phyloP scores from a whole-genome alignment of 2,329 filamentous ascomycete genomes.

The Ascochyta rabiei region DNA sequence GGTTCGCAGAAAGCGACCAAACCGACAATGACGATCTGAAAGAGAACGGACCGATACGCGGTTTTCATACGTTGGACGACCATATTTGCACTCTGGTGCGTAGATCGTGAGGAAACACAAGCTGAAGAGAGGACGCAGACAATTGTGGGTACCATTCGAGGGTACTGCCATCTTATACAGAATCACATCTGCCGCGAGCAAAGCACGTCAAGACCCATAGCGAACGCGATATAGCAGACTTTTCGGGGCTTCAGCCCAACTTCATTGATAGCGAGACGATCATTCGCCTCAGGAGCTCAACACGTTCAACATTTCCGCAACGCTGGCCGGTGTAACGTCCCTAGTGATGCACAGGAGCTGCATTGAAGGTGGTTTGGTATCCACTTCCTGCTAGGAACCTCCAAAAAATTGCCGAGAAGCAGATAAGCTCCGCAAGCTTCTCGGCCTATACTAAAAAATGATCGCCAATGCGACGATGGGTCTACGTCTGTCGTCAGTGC shows the following conservation, averaged over 20 bases:
- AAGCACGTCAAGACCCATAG: conserved; percentile 2
- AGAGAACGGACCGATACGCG: conserved; percentile 2
- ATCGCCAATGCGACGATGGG: too few species aligned
- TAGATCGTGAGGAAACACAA: background rate
- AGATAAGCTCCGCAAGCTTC: background rate
- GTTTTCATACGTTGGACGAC: background rate
- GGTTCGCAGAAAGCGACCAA: conserved; percentile 4
- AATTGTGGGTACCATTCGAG: background rate
- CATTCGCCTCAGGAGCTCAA: background rate
- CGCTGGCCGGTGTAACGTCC: conserved; percentile 1
- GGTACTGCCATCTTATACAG: background rate
- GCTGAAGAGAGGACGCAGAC: too few species aligned
- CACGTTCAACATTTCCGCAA: background rate
- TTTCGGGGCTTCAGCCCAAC: background rate
- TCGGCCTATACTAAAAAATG: too few species aligned
- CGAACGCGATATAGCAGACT: background rate
- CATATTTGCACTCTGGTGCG: background rate
- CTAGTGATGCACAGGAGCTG: conserved; percentile 1
- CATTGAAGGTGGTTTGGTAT: background rate
- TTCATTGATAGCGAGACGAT: background rate
- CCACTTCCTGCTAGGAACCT: background rate
- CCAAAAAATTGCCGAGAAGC: background rate
- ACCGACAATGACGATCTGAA: conserved; percentile 5
- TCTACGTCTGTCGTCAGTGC: too few species aligned
- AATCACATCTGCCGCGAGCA: background rate